Base-by-base conservation (phyloP, 1,139 yeast genomes). In the Debaryomyces singareniensis region DNA sequence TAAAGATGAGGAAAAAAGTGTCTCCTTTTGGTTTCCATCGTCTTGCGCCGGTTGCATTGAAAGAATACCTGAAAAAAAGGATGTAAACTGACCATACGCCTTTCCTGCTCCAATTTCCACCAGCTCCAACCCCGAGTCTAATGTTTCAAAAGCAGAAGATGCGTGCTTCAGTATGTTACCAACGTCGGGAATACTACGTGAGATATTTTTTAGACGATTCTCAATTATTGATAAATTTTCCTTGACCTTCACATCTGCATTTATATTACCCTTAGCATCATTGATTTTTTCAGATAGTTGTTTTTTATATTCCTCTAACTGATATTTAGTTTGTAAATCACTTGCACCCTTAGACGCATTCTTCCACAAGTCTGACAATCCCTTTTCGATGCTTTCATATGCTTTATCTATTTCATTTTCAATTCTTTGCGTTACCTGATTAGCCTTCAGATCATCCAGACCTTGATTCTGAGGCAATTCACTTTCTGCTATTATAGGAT, bases 41-140 rank as follows among this genome's bases (percentile, higher is more conserved):
- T 31, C 33, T n/a, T 34, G 34, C 15, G 43, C 46, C 9, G 38
- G 35, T 9, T 54, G 60, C 2, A 75, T 61, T 1, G 65, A 44
- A 5, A 76, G 71, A 4, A 78, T 68, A 4, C 61, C 72, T 26
- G 75, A 65, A 30, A 81, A 61, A 41, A 80, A 71, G 4, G 75
- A 64, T 3, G 87, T 72, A 35, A 82, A 60, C 45, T 68, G 74
- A 26, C 62, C 53, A 10, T 78, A 73, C 39, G 75, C 77, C 20
- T 65, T 64, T 0, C 80, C 74, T 0, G 91, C 86, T 27, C 64
- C 63, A 35, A 68, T 69, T 46, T 80, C 94, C 6, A 83, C 73
- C 33, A 63, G 62, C 42, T 80, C 94, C 30, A 84, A 61, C 39
- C 75, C 82, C 15, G 71, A 62, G 49, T 83, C 94, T 33, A 83